Percentiles rank a stretch among this genome's conserved stretches.
phyloP scores from a whole-genome alignment of 202 grass and related monocot genomes.

The Schoenoplectus tabernaemontani region DNA sequence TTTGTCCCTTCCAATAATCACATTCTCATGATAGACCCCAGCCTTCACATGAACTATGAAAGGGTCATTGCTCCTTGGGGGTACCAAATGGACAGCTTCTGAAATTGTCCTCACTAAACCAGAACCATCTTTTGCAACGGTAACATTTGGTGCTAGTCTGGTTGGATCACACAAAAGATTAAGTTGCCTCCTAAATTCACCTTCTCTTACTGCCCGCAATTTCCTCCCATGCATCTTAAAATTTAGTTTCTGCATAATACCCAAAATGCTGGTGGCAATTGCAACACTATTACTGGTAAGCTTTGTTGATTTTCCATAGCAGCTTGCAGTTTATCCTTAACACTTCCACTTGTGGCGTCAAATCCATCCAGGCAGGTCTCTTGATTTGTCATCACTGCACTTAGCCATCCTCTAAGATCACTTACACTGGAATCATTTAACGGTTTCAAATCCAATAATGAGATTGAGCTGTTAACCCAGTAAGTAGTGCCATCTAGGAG shows the following conservation, averaged over 20 bases:
- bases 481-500: conserved; percentile 16
- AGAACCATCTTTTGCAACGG: conserved; percentile 7
- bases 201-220: not conserved
- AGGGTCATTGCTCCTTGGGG: not conserved
- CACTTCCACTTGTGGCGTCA: not conserved
- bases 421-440: conserved; percentile 6
- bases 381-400: conserved; percentile 66
- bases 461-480: conserved; percentile 22
- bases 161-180: conserved; percentile 23
- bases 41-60: conserved; percentile 3
- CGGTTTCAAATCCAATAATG: conserved; percentile 18
- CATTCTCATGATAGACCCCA: conserved; percentile 21
- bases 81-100: conserved; percentile 4
- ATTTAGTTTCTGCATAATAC: conserved; percentile 10
- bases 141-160: conserved; percentile 3
- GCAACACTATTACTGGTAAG: conserved; percentile 20
- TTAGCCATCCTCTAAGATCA: conserved; percentile 56
- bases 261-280: not conserved
- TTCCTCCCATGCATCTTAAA: conserved; percentile 5
- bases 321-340: conserved; percentile 3
- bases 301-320: conserved; percentile 4
- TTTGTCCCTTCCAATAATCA: conserved; percentile 48
- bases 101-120: conserved; percentile 17
- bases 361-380: conserved; percentile 53
- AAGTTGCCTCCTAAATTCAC: not conserved